phyloP scores from a whole-genome alignment of 2,329 filamentous ascomycete genomes.

The Knoxdaviesia proteae region DNA sequence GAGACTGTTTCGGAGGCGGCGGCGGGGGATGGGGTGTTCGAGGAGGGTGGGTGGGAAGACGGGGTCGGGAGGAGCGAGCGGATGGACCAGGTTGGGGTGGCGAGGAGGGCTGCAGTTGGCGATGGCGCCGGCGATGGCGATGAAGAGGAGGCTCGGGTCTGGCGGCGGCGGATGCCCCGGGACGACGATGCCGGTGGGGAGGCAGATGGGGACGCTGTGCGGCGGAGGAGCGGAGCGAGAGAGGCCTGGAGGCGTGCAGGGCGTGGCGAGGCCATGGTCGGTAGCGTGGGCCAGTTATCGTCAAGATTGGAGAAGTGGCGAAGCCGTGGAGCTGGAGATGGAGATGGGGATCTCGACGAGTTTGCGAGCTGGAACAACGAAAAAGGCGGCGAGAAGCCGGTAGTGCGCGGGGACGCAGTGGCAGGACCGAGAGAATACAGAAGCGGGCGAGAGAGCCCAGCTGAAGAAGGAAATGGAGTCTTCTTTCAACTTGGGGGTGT shows the following conservation, averaged over 20 bases:
- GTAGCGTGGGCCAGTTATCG: background rate
- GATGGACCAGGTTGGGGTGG: slow-evolving; percentile 67
- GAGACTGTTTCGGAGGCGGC: slow-evolving; percentile 60
- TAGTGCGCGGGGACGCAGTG: no score
- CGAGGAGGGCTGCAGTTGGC: slow-evolving; percentile 28
- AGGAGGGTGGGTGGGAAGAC: slow-evolving; percentile 18
- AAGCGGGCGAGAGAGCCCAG: no score
- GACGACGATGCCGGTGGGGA: slow-evolving; percentile 2
- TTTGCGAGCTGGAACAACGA: no score
- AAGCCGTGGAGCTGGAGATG: no score
- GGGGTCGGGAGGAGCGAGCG: slow-evolving; percentile 37
- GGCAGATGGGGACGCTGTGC: slow-evolving; percentile 4
- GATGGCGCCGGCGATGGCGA: slow-evolving; percentile 4
- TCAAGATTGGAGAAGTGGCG: no score
- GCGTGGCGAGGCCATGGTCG: slow-evolving; percentile 10
- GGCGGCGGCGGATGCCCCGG: no score
- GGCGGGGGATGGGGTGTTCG: slow-evolving; percentile 48
- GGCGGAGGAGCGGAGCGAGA: slow-evolving; percentile 4
- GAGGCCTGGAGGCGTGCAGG: slow-evolving; percentile 3
- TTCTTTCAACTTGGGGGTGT: no score
- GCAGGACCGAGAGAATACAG: no score
- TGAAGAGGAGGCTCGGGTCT: slow-evolving; percentile 1
- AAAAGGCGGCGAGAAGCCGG: no score
- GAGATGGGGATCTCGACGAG: no score
- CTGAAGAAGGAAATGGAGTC: no score